Evolutionary conservation across 495 filamentous ascomycete species (phyloP), one percentile per base, ranked within the genome.

Genomic region (Hyaloscypha variabilis): DNA sequence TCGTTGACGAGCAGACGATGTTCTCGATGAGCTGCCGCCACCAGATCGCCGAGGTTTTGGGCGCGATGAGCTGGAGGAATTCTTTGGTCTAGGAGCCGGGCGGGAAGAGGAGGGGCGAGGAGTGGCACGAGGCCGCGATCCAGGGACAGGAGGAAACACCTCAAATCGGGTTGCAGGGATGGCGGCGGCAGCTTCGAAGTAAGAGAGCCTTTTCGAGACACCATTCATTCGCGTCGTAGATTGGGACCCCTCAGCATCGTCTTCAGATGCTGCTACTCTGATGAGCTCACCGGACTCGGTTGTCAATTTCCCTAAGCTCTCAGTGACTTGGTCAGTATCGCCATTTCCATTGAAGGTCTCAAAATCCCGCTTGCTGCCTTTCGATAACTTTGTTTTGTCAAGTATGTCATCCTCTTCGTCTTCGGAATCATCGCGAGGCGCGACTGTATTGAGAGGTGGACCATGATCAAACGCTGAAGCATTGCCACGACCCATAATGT

Each of bases 401-500:
- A 30, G 36, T 1, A 36, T 54, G 3, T 51, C 39, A 2, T 55
- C 53, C 23, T 63, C 63, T n/a, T 69, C 67, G 21, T 87, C 85
- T 2, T 88, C 87, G 31, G 86, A 84, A 0, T 91, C 91, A 39
- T 92, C 92, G 60, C 94, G 86, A 11, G 89, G 92, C 2, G 94
- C 95, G 56, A 99, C 90, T 0, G 94, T 91, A 65, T 91, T 93
- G 30, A 98, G 71, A n/a, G 90, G 85, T 54, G 89, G 88, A 52
- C 87, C 88, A 50, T 93, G 85, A 72, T 97, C 91, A 73, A 94
- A 94, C 65, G 92, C 90, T 0, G 87, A 88, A n/a, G 89, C 85
- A 60, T 91, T 93, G 72, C 85, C 89, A 59, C 90, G 85, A 25
- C 94, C 94, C 92, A 97, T 97, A 60, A 99, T 86, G 75, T 95